A percentile compares a stretch with the other conserved stretches of the same genome.
These are phyloP conservation scores for Pseudogymnoascus verrucosus DNA, from an alignment of 2,329 filamentous ascomycete species.

Conservation along the genomic window DNA sequence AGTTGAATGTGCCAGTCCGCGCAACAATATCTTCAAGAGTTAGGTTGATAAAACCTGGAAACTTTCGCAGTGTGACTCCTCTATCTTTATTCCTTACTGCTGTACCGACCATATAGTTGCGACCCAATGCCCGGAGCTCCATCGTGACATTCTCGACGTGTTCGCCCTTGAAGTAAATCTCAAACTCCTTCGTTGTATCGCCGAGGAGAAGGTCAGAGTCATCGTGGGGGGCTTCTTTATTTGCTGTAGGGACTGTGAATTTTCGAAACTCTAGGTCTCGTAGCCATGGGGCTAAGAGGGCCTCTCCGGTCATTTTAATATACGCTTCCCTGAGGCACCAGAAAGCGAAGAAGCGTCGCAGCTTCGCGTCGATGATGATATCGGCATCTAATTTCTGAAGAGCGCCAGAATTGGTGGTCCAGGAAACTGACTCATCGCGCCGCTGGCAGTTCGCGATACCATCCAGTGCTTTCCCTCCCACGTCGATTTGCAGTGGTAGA, in stretches of 20 bases:
- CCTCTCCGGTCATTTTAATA: conserved; percentile 76
- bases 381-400: conserved; percentile 26
- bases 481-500: background rate
- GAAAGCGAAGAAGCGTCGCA: conserved; percentile 66
- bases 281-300: conserved; percentile 66
- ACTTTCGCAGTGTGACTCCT: background rate
- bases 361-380: conserved; percentile 47
- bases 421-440: conserved; percentile 16
- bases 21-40: background rate
- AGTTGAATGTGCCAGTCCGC: background rate
- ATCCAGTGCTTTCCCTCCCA: conserved; percentile 9
- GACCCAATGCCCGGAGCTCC: conserved; percentile 23
- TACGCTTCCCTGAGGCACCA: conserved; percentile 78
- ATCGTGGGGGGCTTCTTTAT: conserved; percentile 9
- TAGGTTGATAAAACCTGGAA: background rate
- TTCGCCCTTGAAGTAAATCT: conserved; percentile 21
- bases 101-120: conserved; percentile 25
- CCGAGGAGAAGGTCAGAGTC: conserved; percentile 16
- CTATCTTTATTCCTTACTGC: conserved; percentile 15
- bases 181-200: conserved; percentile 17
- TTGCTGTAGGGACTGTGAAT: conserved; percentile 33
- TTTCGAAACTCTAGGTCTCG: conserved; percentile 59
- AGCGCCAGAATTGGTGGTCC: conserved; percentile 22
- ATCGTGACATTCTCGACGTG: conserved; percentile 23
- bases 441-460: conserved; percentile 22